Evolutionary conservation across 2,329 filamentous ascomycete genomes (phyloP), one percentile per base, ranked within the genome.

Genomic region (Penicillium brasilianum): DNA sequence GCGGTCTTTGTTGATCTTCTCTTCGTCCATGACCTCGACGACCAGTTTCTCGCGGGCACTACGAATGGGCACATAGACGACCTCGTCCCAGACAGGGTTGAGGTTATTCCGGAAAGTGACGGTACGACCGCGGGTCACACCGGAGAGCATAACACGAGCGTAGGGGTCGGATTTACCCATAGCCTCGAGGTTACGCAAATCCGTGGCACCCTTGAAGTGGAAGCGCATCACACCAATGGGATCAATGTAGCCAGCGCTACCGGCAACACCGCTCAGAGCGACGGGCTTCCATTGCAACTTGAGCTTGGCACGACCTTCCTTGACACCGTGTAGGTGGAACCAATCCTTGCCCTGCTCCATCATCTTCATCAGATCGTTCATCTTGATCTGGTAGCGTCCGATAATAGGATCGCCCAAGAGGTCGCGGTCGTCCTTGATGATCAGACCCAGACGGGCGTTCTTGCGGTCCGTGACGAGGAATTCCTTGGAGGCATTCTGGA

Each of bases 111-210:
- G 89, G 82, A 95, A 97, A 0, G 94, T 98, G 54, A 99, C 95
- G 2, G 95, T 98, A 60, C 93, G 88, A 10, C 87, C 93, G 77
- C 94, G 96, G 74, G 95, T 90, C 59, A 98, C 88, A 49, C 95
- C 94, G 51, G 93, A 97, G 8, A 97, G 84, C 56, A 97, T 78
- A 1, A 98, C 90, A 44, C 94, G 89, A 22, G 89, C 91, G 71
- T 99, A 99, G 0, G 95, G 92, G 76, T 99, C 96, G 0, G 95
- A 98, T 78, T 98, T 98, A 78, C 95, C 95, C 77, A 99, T 87
- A 2, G 92, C 92, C 78, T 99, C 95, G 56, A 97, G 85, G 76
- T 99, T 99, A 61, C 93, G 91, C 46, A 99, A 85, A 69, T 93
- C 87, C 53, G 84, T 86, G 32, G 92, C 95, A 71, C 87, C 88